Evolutionary conservation across 768 basidiomycete genomes (phyloP).

Genomic region (Suillus bovinus): DNA sequence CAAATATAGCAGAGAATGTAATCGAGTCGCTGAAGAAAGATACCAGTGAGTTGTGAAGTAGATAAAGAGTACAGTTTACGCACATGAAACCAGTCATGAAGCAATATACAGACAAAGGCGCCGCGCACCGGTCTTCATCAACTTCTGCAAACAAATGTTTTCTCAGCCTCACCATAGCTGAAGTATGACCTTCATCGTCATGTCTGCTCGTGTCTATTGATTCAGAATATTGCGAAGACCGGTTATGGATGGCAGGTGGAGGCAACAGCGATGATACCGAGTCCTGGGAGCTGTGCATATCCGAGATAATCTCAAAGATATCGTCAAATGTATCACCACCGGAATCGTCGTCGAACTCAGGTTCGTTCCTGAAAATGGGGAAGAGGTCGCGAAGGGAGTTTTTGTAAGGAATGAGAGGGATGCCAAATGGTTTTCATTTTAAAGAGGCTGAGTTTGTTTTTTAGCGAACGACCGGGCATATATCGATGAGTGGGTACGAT

Average conservation of each 20-base stretch:
- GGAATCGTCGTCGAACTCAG: not conserved
- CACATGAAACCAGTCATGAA: slow-evolving; percentile 84
- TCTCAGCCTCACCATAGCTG: slow-evolving; percentile 14
- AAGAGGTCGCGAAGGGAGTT: slow-evolving; percentile 10
- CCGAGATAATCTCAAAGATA: not conserved
- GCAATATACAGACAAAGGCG: slow-evolving; percentile 63
- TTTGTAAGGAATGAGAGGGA: slow-evolving; percentile 16
- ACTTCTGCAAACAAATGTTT: slow-evolving; percentile 25
- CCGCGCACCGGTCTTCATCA: slow-evolving; percentile 36
- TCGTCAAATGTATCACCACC: not conserved
- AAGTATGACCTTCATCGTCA: slow-evolving; percentile 18
- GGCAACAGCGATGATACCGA: not conserved
- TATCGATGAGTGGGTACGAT: not conserved
- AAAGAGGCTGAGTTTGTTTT: slow-evolving; percentile 17
- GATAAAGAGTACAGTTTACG: slow-evolving; percentile 23
- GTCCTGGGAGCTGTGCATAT: slow-evolving; percentile 1
- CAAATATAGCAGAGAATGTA: slow-evolving; percentile 75
- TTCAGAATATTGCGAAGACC: too few species aligned
- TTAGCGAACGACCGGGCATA: slow-evolving; percentile 10
- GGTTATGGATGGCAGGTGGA: slow-evolving; percentile 5
- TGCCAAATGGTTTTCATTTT: slow-evolving; percentile 14
- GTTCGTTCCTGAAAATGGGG: slow-evolving; percentile 15
- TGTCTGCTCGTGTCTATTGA: not conserved
- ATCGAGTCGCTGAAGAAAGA: slow-evolving; percentile 54
- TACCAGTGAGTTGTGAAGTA: slow-evolving; percentile 1